Percentiles rank a stretch among this genome's conserved stretches.
These are phyloP conservation scores for Meyerozyma smithsonii DNA, from an alignment of 1,139 yeast genomes.

Conservation along the genomic window DNA sequence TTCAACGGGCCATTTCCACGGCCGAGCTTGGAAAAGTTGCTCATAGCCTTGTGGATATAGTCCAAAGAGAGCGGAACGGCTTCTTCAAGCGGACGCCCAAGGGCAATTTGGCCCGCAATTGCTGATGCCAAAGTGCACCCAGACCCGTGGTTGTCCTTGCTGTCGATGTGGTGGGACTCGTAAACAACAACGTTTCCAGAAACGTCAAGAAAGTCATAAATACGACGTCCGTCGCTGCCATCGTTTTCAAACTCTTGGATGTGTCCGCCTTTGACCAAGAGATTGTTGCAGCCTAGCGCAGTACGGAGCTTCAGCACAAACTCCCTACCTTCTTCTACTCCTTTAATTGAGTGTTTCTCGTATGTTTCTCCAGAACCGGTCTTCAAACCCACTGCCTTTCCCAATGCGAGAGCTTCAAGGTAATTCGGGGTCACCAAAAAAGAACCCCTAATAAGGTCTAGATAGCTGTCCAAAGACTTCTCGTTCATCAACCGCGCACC, in stretches of 20 bases:
- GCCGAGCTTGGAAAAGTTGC: slow-evolving; percentile 41
- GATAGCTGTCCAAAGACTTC: slow-evolving; percentile 39
- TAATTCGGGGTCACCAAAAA: slow-evolving; percentile 75
- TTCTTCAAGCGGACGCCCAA: slow-evolving; percentile 36
- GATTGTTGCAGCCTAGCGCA: slow-evolving; percentile 43
- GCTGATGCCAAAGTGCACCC: slow-evolving; percentile 88
- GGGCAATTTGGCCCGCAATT: slow-evolving; percentile 71
- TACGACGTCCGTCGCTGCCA: slow-evolving; percentile 16
- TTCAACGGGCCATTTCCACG: slow-evolving; percentile 72
- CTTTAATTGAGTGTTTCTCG: slow-evolving; percentile 5
- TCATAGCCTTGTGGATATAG: slow-evolving; percentile 65
- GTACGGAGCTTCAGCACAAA: slow-evolving; percentile 43
- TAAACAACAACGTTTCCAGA: slow-evolving; percentile 36
- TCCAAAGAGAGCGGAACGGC: slow-evolving; percentile 56
- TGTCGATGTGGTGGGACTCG: slow-evolving; percentile 44
- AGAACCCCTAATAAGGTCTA: slow-evolving; percentile 50
- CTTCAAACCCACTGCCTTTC: slow-evolving; percentile 17
- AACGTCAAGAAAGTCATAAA: slow-evolving; percentile 55
- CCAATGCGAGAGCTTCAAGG: slow-evolving; percentile 53
- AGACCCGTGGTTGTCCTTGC: slow-evolving; percentile 77
- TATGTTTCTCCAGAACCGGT: slow-evolving; percentile 12
- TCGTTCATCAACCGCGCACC: slow-evolving; percentile 56
- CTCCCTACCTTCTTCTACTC: slow-evolving; percentile 30
- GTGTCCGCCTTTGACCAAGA: slow-evolving; percentile 84
- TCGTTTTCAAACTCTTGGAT: slow-evolving; percentile 19